phyloP scores from a whole-genome alignment of 345 rosid genomes.

The Theobroma cacao region DNA sequence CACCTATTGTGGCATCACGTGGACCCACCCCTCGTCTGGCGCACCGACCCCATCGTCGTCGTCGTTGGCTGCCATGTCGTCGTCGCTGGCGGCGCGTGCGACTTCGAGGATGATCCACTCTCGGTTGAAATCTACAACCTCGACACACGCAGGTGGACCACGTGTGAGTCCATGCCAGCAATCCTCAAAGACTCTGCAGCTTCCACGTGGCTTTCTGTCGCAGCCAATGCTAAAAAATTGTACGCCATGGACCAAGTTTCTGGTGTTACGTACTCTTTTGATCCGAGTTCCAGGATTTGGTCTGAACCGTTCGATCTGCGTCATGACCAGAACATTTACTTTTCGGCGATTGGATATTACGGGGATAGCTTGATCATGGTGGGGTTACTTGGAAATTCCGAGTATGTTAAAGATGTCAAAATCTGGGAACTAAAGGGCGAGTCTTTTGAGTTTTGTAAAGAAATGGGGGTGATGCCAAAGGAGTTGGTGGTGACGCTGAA shows the following conservation, averaged over 20 bases:
- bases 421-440: conserved; percentile 45
- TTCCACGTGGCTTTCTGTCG: conserved; percentile 60
- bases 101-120: conserved; percentile 70
- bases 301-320: conserved; percentile 42
- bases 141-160: conserved; percentile 43
- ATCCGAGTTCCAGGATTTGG: conserved; percentile 55
- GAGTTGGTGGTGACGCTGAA: conserved; percentile 38
- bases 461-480: conserved; percentile 54
- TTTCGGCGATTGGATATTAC: conserved; percentile 33
- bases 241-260: conserved; percentile 54
- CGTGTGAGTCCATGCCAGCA: conserved; percentile 57
- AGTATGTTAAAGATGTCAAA: conserved; percentile 36
- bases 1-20: conserved; percentile 64
- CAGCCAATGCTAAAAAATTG: conserved; percentile 33
- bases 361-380: conserved; percentile 41
- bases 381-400: conserved; percentile 36
- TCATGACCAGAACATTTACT: conserved; percentile 25
- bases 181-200: conserved; percentile 48
- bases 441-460: conserved; percentile 21
- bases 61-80: conserved; percentile 41
- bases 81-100: conserved; percentile 61
- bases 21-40: conserved; percentile 51
- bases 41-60: conserved; percentile 69
- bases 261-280: conserved; percentile 44
- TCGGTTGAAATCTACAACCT: conserved; percentile 62